Evolutionary conservation across 2,329 filamentous ascomycete genomes (phyloP).

Genomic region (Claviceps digitariae): DNA sequence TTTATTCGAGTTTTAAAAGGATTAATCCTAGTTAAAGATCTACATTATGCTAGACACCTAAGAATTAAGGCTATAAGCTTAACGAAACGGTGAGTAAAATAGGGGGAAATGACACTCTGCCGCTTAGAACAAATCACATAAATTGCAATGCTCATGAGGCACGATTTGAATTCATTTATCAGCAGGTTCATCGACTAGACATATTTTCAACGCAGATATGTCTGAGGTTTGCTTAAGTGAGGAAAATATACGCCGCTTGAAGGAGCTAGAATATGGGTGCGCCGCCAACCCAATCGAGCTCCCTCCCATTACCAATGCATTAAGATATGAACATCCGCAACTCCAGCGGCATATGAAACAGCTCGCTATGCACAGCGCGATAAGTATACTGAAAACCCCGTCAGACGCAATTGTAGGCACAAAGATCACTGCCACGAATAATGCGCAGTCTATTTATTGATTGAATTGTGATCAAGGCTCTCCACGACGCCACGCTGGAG

Average conservation of each 20-base stretch:
- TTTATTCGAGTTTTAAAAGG: no score
- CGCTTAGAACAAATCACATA: no score
- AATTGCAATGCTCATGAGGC: no score
- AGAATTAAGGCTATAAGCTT: no score
- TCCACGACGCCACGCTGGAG: slow-evolving; percentile 3
- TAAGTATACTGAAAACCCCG: neutral
- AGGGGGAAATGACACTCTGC: no score
- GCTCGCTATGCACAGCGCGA: neutral
- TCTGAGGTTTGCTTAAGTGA: neutral
- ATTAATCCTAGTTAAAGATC: no score
- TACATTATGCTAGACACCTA: no score
- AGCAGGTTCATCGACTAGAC: no score
- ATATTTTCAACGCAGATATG: no score
- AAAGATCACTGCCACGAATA: neutral
- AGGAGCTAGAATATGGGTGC: neutral
- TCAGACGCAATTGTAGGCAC: neutral
- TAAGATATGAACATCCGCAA: neutral
- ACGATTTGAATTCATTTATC: no score
- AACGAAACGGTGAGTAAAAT: no score
- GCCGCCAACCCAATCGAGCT: neutral
- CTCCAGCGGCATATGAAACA: neutral
- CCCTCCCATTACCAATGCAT: neutral
- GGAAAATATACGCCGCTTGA: neutral
- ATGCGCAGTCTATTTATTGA: neutral
- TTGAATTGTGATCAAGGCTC: neutral